Evolutionary conservation across 768 basidiomycete species (phyloP).

Genomic region (Leccinum obscurum): DNA sequence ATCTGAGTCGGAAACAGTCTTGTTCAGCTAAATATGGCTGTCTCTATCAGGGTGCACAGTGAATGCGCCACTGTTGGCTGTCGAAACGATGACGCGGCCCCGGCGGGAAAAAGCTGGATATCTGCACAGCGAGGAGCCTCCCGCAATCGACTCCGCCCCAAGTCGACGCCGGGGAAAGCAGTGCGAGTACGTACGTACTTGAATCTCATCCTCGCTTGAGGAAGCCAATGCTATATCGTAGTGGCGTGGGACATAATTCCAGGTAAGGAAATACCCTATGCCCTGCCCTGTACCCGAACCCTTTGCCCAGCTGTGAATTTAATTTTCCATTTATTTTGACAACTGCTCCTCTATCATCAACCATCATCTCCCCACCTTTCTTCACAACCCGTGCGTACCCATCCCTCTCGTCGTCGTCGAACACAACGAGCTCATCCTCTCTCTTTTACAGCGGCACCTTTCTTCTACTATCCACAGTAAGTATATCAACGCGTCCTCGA

Average conservation of each 20-base stretch:
- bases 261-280: slow-evolving; percentile 31
- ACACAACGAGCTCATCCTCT: slow-evolving; percentile 37
- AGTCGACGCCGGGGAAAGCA: neutral
- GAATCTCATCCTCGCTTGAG: slow-evolving; percentile 11
- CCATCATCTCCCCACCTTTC: slow-evolving; percentile 30
- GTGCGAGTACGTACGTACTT: neutral
- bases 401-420: slow-evolving; percentile 31
- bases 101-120: neutral
- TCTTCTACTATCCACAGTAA: slow-evolving; percentile 41
- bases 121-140: neutral
- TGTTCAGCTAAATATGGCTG: slow-evolving; percentile 12
- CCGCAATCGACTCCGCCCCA: slow-evolving; percentile 1
- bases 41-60: neutral
- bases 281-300: slow-evolving; percentile 55
- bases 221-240: slow-evolving; percentile 7
- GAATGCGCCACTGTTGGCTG: neutral
- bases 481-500: slow-evolving; percentile 38
- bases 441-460: slow-evolving; percentile 20
- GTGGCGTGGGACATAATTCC: slow-evolving; percentile 27
- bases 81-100: neutral
- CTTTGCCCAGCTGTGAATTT: slow-evolving; percentile 75
- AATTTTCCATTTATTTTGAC: slow-evolving; percentile 55
- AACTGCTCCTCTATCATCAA: slow-evolving; percentile 18
- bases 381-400: slow-evolving; percentile 44
- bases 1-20: slow-evolving; percentile 7